phyloP scores from a whole-genome alignment of 2,329 filamentous ascomycete genomes.

The Pseudogymnoascus sp. region DNA sequence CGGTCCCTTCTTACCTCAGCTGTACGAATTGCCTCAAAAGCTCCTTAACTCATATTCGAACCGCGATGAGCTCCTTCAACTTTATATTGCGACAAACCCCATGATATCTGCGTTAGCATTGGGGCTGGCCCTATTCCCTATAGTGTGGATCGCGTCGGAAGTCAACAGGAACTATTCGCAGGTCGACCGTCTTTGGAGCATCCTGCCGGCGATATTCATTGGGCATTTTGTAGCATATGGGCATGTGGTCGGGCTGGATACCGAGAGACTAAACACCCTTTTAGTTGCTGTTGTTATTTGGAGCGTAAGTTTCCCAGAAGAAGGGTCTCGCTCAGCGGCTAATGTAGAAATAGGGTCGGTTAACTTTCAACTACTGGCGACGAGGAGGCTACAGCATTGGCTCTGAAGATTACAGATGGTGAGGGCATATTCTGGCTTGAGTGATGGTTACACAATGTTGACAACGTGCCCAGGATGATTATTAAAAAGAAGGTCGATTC shows the following conservation, averaged over 20 bases:
- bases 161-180: slow-evolving; percentile 95
- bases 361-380: slow-evolving; percentile 96
- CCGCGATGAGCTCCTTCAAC: slow-evolving; percentile 52
- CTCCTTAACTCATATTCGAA: slow-evolving; percentile 52
- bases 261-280: slow-evolving; percentile 63
- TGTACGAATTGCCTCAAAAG: slow-evolving; percentile 61
- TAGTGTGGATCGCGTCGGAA: slow-evolving; percentile 72
- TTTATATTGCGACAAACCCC: slow-evolving; percentile 84
- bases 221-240: slow-evolving; percentile 80
- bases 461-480: slow-evolving; percentile 8
- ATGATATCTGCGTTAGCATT: slow-evolving; percentile 66
- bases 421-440: slow-evolving; percentile 14
- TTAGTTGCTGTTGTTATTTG: slow-evolving; percentile 65
- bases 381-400: slow-evolving; percentile 85
- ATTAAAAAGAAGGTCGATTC: slow-evolving; percentile 49
- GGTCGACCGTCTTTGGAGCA: slow-evolving; percentile 85
- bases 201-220: slow-evolving; percentile 81
- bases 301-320: slow-evolving; percentile 52
- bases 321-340: slow-evolving; percentile 6
- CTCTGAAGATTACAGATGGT: slow-evolving; percentile 92
- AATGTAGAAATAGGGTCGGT: slow-evolving; percentile 46
- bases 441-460: slow-evolving; percentile 1
- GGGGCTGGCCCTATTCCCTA: slow-evolving; percentile 58
- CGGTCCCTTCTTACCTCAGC: slow-evolving; percentile 62
- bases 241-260: slow-evolving; percentile 62